Evolutionary conservation across 108 stramenopile genomes (phyloP), one percentile per base, ranked within the genome.

Genomic region (Fragilaria crotonensis): DNA sequence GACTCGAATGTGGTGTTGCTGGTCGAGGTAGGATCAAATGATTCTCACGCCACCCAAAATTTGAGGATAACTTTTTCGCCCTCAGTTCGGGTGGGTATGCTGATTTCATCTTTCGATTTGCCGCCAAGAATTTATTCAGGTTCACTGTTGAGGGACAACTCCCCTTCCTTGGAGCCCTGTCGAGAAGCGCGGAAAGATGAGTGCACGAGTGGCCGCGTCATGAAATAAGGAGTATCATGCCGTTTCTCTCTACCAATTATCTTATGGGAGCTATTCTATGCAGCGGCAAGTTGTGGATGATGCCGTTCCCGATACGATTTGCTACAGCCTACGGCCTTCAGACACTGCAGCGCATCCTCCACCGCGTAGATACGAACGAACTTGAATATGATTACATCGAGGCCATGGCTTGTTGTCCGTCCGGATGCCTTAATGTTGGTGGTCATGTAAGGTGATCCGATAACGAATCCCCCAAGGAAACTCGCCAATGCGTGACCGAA

Each of bases 361-460:
- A 64, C 68, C 68, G 71, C 25, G 52, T 20, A 33, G 5, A 22
- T 25, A 19, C 48, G 27, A 31, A 62, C 32, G 32, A 31, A 48
- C 53, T 19, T 32, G 25, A 44, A 9, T 84, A 77, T 57, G 82
- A 97, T 59, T 95, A 89, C 52, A 79, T 99, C 0, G 98, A 99
- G 76, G 81, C 90, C 21, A 97, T 99, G 97, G 98, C 98, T 33
- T n/a, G n/a, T n/a, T 99, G 98, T 66, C 98, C 98, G 18, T 77
- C 81, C 25, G 97, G 97, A 26, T 98, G 98, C 64, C 66, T 87
- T 33, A 99, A 99, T 70, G 98, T 97, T 36, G 98, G 98, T 31
- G 98, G 98, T 45, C 91, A 93, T 59, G 65, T 86, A 25, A 51
- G 59, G 11, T 30, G 25, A 5, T 63, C 65, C 22, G 59, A 62